phyloP scores from a whole-genome alignment of 2,329 filamentous ascomycete species.

The Monosporascus sp. region DNA sequence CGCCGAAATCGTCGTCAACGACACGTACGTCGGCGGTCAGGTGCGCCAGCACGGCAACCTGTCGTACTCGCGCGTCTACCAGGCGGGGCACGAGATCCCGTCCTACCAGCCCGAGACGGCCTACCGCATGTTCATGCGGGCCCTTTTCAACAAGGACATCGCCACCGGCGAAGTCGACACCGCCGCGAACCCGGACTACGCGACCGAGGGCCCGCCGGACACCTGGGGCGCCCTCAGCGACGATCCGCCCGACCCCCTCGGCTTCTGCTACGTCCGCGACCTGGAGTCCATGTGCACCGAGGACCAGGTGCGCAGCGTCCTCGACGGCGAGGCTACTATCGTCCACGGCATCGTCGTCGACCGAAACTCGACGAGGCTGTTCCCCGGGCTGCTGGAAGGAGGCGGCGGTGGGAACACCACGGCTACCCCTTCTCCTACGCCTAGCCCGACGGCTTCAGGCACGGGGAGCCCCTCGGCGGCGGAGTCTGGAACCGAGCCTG shows the following conservation, averaged over 20 bases:
- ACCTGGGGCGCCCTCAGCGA: slow-evolving; percentile 44
- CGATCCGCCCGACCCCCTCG: slow-evolving; percentile 37
- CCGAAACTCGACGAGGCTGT: slow-evolving; percentile 22
- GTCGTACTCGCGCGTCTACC: slow-evolving; percentile 53
- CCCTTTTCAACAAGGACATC: slow-evolving; percentile 44
- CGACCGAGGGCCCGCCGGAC: slow-evolving; percentile 21
- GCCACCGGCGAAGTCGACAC: slow-evolving; percentile 45
- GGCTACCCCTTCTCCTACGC: not conserved
- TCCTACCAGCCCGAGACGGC: slow-evolving; percentile 46
- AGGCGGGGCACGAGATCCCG: slow-evolving; percentile 52
- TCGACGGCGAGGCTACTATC: slow-evolving; percentile 29
- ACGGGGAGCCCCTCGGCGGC: not conserved
- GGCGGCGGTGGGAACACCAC: not conserved
- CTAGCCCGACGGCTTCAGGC: not conserved
- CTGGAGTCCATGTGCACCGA: slow-evolving; percentile 47
- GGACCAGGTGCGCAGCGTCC: slow-evolving; percentile 31
- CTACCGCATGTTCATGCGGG: slow-evolving; percentile 45
- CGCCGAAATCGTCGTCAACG: slow-evolving; percentile 55
- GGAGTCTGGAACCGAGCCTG: not conserved
- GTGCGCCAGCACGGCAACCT: slow-evolving; percentile 66
- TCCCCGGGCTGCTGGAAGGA: slow-evolving; percentile 18
- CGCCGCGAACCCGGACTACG: slow-evolving; percentile 36
- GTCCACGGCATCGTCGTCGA: slow-evolving; percentile 27
- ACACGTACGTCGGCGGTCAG: slow-evolving; percentile 57
- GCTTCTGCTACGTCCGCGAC: slow-evolving; percentile 55